phyloP scores from a whole-genome alignment of 768 basidiomycete genomes.

The Omphalotus guepiniiformis region DNA sequence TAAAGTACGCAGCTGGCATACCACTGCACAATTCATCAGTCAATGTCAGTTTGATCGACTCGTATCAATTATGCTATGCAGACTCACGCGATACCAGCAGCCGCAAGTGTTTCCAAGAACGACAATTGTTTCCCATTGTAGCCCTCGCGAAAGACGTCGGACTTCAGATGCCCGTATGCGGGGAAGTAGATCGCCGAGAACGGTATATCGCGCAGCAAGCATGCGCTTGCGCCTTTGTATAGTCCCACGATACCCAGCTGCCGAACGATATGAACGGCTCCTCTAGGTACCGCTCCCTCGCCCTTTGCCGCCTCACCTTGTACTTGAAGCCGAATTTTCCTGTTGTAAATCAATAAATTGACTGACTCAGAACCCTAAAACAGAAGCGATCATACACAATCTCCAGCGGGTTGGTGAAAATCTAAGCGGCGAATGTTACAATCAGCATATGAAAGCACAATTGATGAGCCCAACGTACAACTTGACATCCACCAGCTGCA shows the following conservation, averaged over 20 bases:
- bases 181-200: conserved; percentile 95
- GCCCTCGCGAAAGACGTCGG: conserved; percentile 93
- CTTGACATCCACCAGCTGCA: conserved; percentile 94
- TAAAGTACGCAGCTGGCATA: conserved; percentile 95
- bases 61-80: conserved; percentile 13
- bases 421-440: conserved; percentile 37
- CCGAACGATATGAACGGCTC: conserved; percentile 89
- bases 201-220: conserved; percentile 91
- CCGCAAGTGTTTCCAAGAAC: conserved; percentile 82
- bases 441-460: conserved; percentile 2
- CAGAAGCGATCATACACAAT: conserved; percentile 64
- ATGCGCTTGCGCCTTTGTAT: conserved; percentile 91
- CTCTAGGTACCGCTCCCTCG: conserved; percentile 76
- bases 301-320: conserved; percentile 92
- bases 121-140: conserved; percentile 90
- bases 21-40: conserved; percentile 56
- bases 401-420: conserved; percentile 97
- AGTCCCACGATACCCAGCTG: conserved; percentile 90
- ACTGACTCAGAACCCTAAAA: neutral
- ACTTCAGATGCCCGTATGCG: conserved; percentile 85
- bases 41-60: no score
- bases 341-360: conserved; percentile 24
- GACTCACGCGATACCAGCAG: conserved; percentile 80
- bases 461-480: conserved; percentile 54
- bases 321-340: conserved; percentile 92